Conservation (phyloP, 352 stramenopile genomes). For the Globisporangium megalacanthum region DNA sequence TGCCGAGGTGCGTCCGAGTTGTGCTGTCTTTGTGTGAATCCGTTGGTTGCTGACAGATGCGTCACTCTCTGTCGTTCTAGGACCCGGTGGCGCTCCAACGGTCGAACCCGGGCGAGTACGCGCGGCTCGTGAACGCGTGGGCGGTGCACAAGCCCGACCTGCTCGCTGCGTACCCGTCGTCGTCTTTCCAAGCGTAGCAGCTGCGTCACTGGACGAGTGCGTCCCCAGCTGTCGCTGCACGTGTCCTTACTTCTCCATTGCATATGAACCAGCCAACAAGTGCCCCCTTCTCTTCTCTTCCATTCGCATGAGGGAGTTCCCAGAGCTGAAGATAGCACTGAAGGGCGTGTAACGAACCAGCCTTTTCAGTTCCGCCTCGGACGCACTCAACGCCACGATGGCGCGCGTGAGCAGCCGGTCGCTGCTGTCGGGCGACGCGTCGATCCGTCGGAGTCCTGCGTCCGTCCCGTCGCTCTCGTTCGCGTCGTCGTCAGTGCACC, state of each 20-base stretch:
- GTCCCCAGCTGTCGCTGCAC: no score
- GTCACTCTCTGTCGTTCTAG: conserved; percentile 16
- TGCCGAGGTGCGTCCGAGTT: conserved; percentile 53
- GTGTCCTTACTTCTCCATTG: no score
- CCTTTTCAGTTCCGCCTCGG: not conserved
- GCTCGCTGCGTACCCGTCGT: conserved; percentile 15
- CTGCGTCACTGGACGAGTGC: no score
- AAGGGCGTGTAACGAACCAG: no score
- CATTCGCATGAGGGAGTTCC: no score
- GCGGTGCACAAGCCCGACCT: conserved; percentile 66
- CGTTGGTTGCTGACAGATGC: not conserved
- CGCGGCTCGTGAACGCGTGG: conserved; percentile 67
- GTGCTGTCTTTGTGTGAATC: not conserved
- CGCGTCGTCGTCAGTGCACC: not conserved
- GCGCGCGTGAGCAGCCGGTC: conserved; percentile 7
- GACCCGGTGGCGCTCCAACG: conserved; percentile 64
- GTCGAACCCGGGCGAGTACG: conserved; percentile 65
- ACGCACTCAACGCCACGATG: not conserved
- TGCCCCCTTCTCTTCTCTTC: no score
- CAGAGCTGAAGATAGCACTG: no score
- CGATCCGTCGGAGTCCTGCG: conserved; percentile 2
- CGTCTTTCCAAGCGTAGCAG: not conserved
- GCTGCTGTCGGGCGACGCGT: not conserved
- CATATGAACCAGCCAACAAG: no score
- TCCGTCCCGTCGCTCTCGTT: not conserved